A percentile compares a stretch with the other conserved stretches of the same genome.
Conservation (phyloP, 2,329 filamentous ascomycete genomes). For the Fusarium humuli region DNA sequence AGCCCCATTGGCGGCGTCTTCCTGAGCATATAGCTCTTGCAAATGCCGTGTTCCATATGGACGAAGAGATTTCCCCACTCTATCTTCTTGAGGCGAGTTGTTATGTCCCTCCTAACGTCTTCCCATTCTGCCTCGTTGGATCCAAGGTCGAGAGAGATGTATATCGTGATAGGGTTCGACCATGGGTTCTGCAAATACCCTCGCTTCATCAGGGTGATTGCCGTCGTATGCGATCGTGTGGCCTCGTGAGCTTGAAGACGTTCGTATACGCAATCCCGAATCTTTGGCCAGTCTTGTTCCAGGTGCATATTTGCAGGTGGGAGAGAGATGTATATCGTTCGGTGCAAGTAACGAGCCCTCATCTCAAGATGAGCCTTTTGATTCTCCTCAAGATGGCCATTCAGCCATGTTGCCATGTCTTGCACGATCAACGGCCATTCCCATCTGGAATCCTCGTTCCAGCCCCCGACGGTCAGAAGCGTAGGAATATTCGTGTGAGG, state of each 20-base stretch:
- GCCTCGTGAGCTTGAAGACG: not conserved
- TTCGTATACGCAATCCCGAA: not conserved
- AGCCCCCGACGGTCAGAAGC: not conserved
- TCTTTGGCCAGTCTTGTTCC: not conserved
- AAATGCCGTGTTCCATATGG: slow-evolving; percentile 2
- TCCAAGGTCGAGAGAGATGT: not conserved
- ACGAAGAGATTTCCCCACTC: not conserved
- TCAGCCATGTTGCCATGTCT: not conserved
- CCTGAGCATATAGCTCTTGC: not conserved
- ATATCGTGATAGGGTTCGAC: not conserved
- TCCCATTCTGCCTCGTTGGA: slow-evolving; percentile 11
- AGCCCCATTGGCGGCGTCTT: not conserved
- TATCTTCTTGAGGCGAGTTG: not conserved
- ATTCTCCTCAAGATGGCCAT: not conserved
- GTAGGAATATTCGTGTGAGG: not conserved
- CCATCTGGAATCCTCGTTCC: not conserved
- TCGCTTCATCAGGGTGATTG: not conserved
- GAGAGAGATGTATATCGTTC: not conserved
- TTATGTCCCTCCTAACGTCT: not conserved
- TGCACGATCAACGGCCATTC: not conserved
- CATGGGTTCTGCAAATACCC: not conserved
- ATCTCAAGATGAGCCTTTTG: not conserved
- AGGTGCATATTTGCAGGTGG: not conserved
- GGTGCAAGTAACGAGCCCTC: not conserved
- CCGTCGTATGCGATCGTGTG: not conserved